Conservation (phyloP, 257 asterid genomes). For the Vinca minor region DNA sequence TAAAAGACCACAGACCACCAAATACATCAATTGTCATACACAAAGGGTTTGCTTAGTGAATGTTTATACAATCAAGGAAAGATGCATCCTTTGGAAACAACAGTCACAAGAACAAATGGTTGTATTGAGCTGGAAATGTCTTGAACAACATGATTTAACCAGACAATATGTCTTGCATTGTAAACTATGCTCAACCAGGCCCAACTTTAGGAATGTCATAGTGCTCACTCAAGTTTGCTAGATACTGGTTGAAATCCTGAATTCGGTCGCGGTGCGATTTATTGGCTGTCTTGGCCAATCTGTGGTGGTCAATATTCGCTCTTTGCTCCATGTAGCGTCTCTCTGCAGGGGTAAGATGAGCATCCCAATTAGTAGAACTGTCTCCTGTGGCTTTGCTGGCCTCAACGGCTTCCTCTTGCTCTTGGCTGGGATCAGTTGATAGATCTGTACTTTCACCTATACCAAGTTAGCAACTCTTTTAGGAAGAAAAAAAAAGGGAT, state of each 20-base stretch:
- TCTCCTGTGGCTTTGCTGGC: conserved; percentile 34
- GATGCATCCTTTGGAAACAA: not conserved
- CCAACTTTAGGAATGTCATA: conserved; percentile 96
- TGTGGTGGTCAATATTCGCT: conserved; percentile 52
- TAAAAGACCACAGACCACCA: too few relatives aligned
- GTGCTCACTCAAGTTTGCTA: conserved; percentile 98
- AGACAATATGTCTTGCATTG: too few relatives aligned
- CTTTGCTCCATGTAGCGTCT: conserved; percentile 87
- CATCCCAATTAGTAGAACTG: conserved; percentile 42
- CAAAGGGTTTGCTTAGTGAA: not conserved
- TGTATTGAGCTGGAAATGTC: too few relatives aligned
- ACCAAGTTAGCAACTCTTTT: conserved; percentile 3
- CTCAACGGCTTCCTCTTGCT: conserved; percentile 44
- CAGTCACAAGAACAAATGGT: not conserved
- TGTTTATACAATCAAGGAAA: not conserved
- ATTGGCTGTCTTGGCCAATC: conserved; percentile 77
- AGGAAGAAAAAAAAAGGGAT: too few relatives aligned
- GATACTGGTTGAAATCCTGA: conserved; percentile 89
- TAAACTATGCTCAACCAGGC: conserved; percentile 57
- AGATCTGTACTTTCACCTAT: conserved; percentile 40
- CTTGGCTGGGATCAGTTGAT: conserved; percentile 33
- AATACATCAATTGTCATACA: too few relatives aligned
- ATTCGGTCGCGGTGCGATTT: conserved; percentile 95
- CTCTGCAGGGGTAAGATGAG: conserved; percentile 82
- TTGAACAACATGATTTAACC: not conserved